Evolutionary conservation across 2,329 filamentous ascomycete species (phyloP).

Genomic region (Aureobasidium zeae): DNA sequence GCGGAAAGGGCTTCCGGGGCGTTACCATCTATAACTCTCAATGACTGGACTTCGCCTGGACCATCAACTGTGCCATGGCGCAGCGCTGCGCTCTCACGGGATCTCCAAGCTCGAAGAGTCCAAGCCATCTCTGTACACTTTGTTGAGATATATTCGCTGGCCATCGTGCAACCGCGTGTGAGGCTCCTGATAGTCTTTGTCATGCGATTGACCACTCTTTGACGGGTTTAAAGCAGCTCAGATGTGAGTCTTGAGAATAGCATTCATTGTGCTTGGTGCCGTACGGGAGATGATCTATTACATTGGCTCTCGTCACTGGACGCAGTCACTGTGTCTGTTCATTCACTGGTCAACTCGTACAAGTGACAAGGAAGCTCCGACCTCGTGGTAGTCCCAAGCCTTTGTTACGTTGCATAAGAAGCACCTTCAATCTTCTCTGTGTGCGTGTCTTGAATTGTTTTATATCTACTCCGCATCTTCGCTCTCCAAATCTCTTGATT

Average conservation of each 20-base stretch:
- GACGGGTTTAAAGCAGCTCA: conserved; percentile 5
- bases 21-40: conserved; percentile 11
- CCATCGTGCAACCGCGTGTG: conserved; percentile 5
- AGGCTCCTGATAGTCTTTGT: conserved; percentile 7
- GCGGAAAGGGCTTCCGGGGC: conserved; percentile 11
- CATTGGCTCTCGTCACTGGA: conserved; percentile 5
- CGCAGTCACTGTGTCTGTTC: not conserved
- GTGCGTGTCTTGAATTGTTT: conserved; percentile 6
- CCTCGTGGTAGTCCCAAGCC: not conserved
- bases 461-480: conserved; percentile 6
- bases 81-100: conserved; percentile 4
- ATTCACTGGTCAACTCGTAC: conserved; percentile 6
- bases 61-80: conserved; percentile 8
- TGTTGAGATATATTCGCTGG: conserved; percentile 12
- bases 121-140: conserved; percentile 11
- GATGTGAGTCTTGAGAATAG: conserved; percentile 8
- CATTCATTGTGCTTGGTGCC: conserved; percentile 10
- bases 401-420: conserved; percentile 13
- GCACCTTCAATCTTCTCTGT: not conserved
- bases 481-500: conserved; percentile 5
- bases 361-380: not conserved
- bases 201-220: conserved; percentile 13
- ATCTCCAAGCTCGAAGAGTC: conserved; percentile 2
- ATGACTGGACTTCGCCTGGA: conserved; percentile 5
- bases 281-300: conserved; percentile 5